Evolutionary conservation across 371 early-diverging fungal genomes (phyloP).

Genomic region (Batkoa obscura): DNA sequence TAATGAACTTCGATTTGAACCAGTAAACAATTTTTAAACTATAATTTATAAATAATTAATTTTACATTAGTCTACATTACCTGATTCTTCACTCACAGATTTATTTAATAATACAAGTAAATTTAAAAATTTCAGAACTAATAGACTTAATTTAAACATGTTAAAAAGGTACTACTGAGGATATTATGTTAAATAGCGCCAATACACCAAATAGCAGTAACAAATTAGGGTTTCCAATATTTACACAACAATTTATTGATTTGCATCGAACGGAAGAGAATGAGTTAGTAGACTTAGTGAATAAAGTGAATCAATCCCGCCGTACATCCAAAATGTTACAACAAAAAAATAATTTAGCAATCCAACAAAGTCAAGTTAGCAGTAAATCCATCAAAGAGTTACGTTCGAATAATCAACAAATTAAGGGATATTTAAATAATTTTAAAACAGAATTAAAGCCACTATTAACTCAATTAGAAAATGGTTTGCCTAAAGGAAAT

Average conservation of each 20-base stretch:
- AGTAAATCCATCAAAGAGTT: neutral
- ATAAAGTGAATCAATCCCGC: neutral
- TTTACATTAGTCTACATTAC: too few species aligned
- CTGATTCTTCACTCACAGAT: too few species aligned
- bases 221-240: neutral
- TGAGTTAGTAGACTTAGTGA: neutral
- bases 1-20: too few species aligned
- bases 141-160: too few species aligned
- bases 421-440: neutral
- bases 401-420: neutral
- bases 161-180: too few species aligned
- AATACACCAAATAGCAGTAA: too few species aligned
- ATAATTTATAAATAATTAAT: too few species aligned
- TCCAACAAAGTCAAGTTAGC: conserved; percentile 2
- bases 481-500: neutral
- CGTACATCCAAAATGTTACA: neutral
- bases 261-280: conserved; percentile 1
- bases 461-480: neutral
- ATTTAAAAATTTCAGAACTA: too few species aligned
- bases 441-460: conserved; percentile 1
- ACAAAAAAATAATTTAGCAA: neutral
- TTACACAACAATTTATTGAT: conserved; percentile 4
- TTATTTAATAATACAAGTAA: too few species aligned
- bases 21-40: too few species aligned
- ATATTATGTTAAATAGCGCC: too few species aligned